These are phyloP conservation scores for Daedalea quercina DNA, from an alignment of 768 basidiomycete species.

Conservation along the genomic window DNA sequence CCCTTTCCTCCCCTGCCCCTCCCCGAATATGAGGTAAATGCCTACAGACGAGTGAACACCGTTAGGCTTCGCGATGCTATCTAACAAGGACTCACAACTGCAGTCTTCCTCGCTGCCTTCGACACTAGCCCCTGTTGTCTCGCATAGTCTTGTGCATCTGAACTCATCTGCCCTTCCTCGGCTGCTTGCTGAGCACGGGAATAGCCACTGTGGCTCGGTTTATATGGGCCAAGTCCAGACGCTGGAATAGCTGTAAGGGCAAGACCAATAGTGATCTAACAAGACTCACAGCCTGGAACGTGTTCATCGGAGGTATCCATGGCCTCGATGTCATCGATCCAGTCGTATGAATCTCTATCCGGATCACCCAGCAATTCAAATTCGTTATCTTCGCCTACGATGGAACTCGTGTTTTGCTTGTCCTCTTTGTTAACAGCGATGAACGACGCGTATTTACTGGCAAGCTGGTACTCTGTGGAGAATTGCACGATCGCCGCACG, in stretches of 20 bases:
- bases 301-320: neutral
- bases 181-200: neutral
- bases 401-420: neutral
- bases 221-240: neutral
- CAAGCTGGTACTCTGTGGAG: constrained; percentile 45
- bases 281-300: neutral
- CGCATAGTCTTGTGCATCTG: too few species aligned
- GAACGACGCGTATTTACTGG: constrained; percentile 48
- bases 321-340: neutral
- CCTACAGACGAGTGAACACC: too few species aligned
- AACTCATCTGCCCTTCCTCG: neutral
- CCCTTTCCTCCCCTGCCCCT: too few species aligned
- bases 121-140: too few species aligned
- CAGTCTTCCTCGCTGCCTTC: too few species aligned
- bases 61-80: too few species aligned
- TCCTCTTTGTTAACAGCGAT: constrained; percentile 39
- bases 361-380: neutral
- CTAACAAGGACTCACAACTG: too few species aligned
- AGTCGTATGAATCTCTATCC: neutral
- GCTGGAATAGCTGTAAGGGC: neutral
- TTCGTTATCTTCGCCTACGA: neutral
- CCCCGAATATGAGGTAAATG: too few species aligned
- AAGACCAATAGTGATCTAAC: neutral
- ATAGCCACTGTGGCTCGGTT: neutral
- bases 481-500: constrained; percentile 40